phyloP scores from a whole-genome alignment of 768 basidiomycete genomes.

The Lentinula boryana region DNA sequence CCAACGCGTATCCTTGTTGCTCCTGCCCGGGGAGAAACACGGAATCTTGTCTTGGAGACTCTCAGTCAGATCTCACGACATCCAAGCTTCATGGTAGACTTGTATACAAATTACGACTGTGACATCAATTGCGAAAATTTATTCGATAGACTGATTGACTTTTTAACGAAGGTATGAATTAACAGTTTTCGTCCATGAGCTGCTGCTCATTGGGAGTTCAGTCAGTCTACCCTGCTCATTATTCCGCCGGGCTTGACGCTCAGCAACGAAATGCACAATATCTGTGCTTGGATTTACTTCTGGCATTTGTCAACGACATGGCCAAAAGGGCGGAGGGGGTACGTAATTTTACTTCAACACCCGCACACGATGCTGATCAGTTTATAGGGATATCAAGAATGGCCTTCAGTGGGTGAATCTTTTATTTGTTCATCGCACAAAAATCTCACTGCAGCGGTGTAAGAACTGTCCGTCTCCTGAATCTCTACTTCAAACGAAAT shows the following conservation, averaged over 20 bases:
- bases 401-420: conserved; percentile 52
- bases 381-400: conserved; percentile 38
- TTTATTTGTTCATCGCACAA: conserved; percentile 2
- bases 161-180: conserved; percentile 70
- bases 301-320: conserved; percentile 89
- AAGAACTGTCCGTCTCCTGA: conserved; percentile 55
- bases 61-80: conserved; percentile 75
- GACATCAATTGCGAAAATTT: conserved; percentile 96
- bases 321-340: conserved; percentile 51
- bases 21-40: conserved; percentile 81
- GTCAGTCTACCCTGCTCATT: conserved; percentile 76
- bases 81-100: conserved; percentile 90
- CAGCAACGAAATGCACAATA: conserved; percentile 78
- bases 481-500: conserved; percentile 62
- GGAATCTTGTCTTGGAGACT: conserved; percentile 87
- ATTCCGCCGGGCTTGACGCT: conserved; percentile 48
- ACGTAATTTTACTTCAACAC: conserved; percentile 21
- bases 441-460: background rate
- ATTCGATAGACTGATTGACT: conserved; percentile 84
- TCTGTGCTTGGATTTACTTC: conserved; percentile 80
- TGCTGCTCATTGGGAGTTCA: conserved; percentile 22
- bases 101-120: conserved; percentile 96
- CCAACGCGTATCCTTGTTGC: conserved; percentile 56
- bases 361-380: conserved; percentile 10
- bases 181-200: conserved; percentile 1